Percentiles rank a stretch among this genome's conserved stretches.
Conservation (phyloP, 768 basidiomycete species). For the Boletus rubescentipes region DNA sequence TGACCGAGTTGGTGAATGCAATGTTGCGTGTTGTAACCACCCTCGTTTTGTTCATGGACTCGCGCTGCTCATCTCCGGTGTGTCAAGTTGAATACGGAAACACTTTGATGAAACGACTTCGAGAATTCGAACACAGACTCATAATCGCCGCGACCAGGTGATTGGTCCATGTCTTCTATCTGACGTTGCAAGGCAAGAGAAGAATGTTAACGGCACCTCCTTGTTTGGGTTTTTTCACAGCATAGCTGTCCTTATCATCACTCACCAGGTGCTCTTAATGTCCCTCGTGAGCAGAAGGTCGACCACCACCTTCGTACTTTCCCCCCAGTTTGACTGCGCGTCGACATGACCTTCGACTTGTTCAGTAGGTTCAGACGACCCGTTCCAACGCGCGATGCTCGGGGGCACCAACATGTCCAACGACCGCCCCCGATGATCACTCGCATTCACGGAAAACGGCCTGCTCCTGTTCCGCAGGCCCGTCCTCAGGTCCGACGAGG, state of each 20-base stretch:
- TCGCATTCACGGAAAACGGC: constrained; percentile 20
- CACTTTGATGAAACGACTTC: constrained; percentile 31
- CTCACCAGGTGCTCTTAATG: constrained; percentile 28
- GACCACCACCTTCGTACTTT: constrained; percentile 8
- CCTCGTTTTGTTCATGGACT: constrained; percentile 19
- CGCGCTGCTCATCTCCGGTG: constrained; percentile 28
- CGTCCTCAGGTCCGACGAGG: constrained; percentile 20
- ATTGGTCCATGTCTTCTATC: constrained; percentile 31
- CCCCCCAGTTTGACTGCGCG: constrained; percentile 11
- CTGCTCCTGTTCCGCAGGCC: constrained; percentile 15
- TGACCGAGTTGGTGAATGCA: constrained; percentile 22
- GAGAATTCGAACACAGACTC: constrained; percentile 25
- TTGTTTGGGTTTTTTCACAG: constrained; percentile 25
- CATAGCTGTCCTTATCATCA: constrained; percentile 32
- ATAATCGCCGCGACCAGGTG: constrained; percentile 25
- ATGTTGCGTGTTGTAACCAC: constrained; percentile 15
- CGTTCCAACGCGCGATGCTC: constrained; percentile 14
- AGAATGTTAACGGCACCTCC: constrained; percentile 25
- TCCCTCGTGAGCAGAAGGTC: constrained; percentile 14
- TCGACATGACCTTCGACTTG: constrained; percentile 29
- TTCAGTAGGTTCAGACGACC: constrained; percentile 24
- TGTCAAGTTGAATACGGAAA: constrained; percentile 20
- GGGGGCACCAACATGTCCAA: constrained; percentile 15
- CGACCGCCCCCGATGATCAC: constrained; percentile 15
- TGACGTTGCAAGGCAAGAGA: constrained; percentile 27